Conservation (phyloP, 148 eudicot species). For the Chenopodium berlandieri region DNA sequence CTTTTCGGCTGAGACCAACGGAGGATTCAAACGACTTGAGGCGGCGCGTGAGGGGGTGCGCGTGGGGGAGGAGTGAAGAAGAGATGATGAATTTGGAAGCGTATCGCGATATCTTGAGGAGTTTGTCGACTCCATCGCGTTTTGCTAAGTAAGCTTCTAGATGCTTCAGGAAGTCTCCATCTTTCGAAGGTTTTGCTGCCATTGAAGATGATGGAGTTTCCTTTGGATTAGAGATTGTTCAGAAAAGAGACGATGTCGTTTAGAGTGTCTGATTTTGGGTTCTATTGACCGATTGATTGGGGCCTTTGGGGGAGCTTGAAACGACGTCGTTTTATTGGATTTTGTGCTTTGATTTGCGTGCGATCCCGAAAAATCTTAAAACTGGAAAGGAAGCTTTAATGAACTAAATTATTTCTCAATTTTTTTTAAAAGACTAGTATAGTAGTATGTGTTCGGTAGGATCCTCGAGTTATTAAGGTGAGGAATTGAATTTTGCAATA, state of each 20-base stretch:
- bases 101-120: slow-evolving; percentile 86
- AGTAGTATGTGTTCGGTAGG: too few species aligned
- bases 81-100: slow-evolving; percentile 73
- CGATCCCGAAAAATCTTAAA: too few species aligned
- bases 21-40: slow-evolving; percentile 72
- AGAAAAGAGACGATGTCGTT: not conserved
- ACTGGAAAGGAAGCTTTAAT: too few species aligned
- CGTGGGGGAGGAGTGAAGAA: slow-evolving; percentile 45
- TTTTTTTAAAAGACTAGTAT: too few species aligned
- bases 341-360: not conserved
- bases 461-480: too few species aligned
- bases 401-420: too few species aligned
- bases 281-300: too few species aligned
- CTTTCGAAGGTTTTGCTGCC: slow-evolving; percentile 11
- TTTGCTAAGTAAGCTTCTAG: slow-evolving; percentile 89
- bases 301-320: not conserved
- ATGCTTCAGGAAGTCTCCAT: slow-evolving; percentile 61
- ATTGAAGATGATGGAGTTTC: slow-evolving; percentile 11
- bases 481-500: too few species aligned
- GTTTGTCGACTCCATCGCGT: slow-evolving; percentile 94
- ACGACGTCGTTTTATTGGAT: not conserved
- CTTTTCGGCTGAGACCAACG: slow-evolving; percentile 85
- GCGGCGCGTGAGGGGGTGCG: slow-evolving; percentile 39
- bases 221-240: not conserved
- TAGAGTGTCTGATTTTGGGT: not conserved